A percentile compares a stretch with the other conserved stretches of the same genome.
Evolutionary conservation across 2,329 filamentous ascomycete species (phyloP).

Genomic region (Zelopaecilomyces penicillatus): DNA sequence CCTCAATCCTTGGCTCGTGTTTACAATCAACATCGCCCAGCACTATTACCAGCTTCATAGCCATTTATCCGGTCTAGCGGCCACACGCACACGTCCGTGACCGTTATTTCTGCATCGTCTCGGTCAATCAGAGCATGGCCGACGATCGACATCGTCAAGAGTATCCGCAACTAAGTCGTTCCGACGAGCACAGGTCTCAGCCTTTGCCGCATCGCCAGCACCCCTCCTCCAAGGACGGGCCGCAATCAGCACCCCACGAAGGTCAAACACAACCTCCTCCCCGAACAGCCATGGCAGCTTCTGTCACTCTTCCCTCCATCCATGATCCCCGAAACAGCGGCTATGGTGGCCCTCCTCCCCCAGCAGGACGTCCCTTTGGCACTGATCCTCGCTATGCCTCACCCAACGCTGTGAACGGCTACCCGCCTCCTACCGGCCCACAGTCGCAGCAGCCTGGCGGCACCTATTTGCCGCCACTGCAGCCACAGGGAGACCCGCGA

Average conservation of each 20-base stretch:
- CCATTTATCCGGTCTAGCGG: too few species aligned
- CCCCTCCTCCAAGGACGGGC: slow-evolving; percentile 29
- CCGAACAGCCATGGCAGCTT: slow-evolving; percentile 32
- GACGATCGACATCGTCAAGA: slow-evolving; percentile 31
- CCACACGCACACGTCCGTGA: too few species aligned
- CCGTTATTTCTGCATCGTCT: background rate
- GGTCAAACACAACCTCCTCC: slow-evolving; percentile 2
- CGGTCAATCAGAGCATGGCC: slow-evolving; percentile 27
- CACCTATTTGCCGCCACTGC: slow-evolving; percentile 31
- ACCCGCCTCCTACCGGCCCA: slow-evolving; percentile 30
- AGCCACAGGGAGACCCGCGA: slow-evolving; percentile 27
- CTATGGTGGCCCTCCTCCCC: slow-evolving; percentile 24
- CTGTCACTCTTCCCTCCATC: slow-evolving; percentile 42
- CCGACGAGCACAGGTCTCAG: slow-evolving; percentile 35
- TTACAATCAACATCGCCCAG: too few species aligned
- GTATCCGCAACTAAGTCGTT: slow-evolving; percentile 25
- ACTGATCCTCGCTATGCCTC: slow-evolving; percentile 34
- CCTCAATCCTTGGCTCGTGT: too few species aligned
- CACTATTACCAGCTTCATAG: too few species aligned
- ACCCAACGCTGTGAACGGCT: slow-evolving; percentile 38
- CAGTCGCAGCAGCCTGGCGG: slow-evolving; percentile 17
- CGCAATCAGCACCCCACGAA: slow-evolving; percentile 20
- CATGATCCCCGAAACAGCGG: slow-evolving; percentile 33
- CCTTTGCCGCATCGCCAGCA: slow-evolving; percentile 30
- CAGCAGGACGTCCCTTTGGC: slow-evolving; percentile 25